These are phyloP conservation scores for Glycine latifolia DNA, from an alignment of 306 rosid genomes.

Conservation along the genomic window DNA sequence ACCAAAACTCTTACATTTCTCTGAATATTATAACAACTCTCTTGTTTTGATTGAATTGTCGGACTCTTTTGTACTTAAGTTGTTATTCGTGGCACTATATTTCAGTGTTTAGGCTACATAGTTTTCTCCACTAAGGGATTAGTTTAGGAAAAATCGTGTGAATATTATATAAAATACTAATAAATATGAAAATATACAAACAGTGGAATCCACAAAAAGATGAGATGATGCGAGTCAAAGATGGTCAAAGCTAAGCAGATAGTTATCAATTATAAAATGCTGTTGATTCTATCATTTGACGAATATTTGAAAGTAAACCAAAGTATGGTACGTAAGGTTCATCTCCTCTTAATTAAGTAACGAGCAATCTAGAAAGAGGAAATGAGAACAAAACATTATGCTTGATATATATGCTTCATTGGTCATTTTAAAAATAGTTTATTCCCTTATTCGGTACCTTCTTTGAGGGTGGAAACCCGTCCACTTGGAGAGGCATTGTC, in stretches of 20 bases:
- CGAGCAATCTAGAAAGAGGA: slow-evolving; percentile 30
- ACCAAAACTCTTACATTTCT: neutral
- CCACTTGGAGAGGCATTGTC: slow-evolving; percentile 47
- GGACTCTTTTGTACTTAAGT: neutral
- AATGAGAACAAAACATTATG: slow-evolving; percentile 38
- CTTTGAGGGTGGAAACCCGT: slow-evolving; percentile 35
- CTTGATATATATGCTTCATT: slow-evolving; percentile 33
- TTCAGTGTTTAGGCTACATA: neutral
- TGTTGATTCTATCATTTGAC: slow-evolving; percentile 27
- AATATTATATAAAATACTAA: neutral
- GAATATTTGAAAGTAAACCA: slow-evolving; percentile 35
- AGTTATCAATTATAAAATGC: slow-evolving; percentile 18
- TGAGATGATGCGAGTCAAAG: neutral
- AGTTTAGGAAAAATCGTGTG: neutral
- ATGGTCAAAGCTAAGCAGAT: neutral
- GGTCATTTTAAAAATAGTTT: slow-evolving; percentile 40
- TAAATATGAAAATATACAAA: slow-evolving; percentile 20
- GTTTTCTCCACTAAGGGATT: neutral
- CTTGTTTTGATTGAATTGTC: too few species aligned
- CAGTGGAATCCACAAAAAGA: slow-evolving; percentile 32
- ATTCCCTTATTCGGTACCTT: slow-evolving; percentile 42
- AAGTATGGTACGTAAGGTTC: slow-evolving; percentile 41
- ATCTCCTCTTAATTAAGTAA: slow-evolving; percentile 24
- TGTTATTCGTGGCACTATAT: neutral
- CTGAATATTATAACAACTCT: neutral